phyloP scores from a whole-genome alignment of 1,284 basidiomycete genomes.

The Pseudozyma sp. region DNA sequence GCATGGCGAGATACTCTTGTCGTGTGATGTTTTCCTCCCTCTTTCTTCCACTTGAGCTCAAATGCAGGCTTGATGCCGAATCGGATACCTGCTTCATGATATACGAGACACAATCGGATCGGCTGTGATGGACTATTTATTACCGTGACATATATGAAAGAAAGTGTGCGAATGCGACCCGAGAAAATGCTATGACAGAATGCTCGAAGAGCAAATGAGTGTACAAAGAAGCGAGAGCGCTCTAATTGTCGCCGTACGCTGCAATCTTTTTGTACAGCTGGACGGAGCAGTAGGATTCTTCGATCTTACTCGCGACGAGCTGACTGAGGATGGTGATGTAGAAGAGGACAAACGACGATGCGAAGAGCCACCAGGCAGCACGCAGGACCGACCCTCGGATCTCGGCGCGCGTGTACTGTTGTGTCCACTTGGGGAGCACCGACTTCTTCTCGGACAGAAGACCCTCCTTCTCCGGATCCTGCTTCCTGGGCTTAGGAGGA shows the following conservation, averaged over 20 bases:
- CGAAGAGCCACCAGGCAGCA: slow-evolving; percentile 31
- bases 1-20: slow-evolving; percentile 53
- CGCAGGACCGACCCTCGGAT: slow-evolving; percentile 18
- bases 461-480: slow-evolving; percentile 15
- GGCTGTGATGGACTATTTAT: neutral
- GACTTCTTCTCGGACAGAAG: slow-evolving; percentile 21
- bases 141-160: slow-evolving; percentile 13
- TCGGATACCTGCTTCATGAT: too few relatives aligned
- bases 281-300: slow-evolving; percentile 31
- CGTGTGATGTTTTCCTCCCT: too few relatives aligned
- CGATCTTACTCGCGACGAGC: slow-evolving; percentile 30
- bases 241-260: slow-evolving; percentile 22
- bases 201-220: neutral
- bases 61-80: too few relatives aligned
- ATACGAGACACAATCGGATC: neutral
- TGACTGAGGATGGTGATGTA: slow-evolving; percentile 35
- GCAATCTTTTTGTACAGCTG: slow-evolving; percentile 19
- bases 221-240: neutral
- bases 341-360: slow-evolving; percentile 33
- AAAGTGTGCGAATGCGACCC: slow-evolving; percentile 5
- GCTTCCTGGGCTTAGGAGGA: slow-evolving; percentile 25
- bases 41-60: too few relatives aligned
- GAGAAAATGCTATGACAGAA: neutral
- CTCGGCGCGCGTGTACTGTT: slow-evolving; percentile 20
- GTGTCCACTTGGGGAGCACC: slow-evolving; percentile 13